Evolutionary conservation across 176 grass and related monocot species (phyloP), one percentile per base, ranked within the genome.

Genomic region (Phragmites australis): DNA sequence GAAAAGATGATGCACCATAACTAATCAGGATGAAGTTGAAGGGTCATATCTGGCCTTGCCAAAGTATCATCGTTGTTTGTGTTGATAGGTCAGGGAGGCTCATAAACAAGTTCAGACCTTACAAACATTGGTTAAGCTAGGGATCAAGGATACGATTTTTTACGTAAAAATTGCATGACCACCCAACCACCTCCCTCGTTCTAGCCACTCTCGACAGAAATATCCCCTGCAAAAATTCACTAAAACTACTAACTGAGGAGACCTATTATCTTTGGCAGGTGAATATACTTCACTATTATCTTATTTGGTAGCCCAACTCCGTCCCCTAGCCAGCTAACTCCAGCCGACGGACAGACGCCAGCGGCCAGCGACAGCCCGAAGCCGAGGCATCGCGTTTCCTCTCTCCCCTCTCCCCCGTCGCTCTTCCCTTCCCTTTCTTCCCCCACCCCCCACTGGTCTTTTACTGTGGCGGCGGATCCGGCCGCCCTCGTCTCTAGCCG

Each of bases 261-360:
- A 54, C 23, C 9, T 32, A 78, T 66, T 23, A 67, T 72, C 72
- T 40, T 31, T 74, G 57, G 81, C 45, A 31, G 69, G 56, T 82
- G 57, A 74, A 29, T n/a, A 75, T 75, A 37, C 18, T 53, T 74
- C 22, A 5, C 34, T 37, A 37, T 37, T n/a, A n/a, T n/a, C n/a
- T n/a, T n/a, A n/a, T n/a, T n/a, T n/a, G n/a, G n/a, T 37, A 37
- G 34, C 5, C 34, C 34, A 37, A 37, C 5, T 37, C 34, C 5
- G 34, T 37, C 34, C 34, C 5, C 34, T 37, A 37, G 34, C 5
- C 5, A 37, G 34, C 34, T 2, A 37, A 37, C 34, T 37, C 34
- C 34, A 5, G 34, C 5, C 34, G 34, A 5, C 34, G 34, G 34
- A 37, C 34, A 2, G 34, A 37, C 34, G 5, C 2, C 34, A 5